Evolutionary conservation across 2,329 filamentous ascomycete species (phyloP).

Genomic region (Trematosphaeria pertusa): DNA sequence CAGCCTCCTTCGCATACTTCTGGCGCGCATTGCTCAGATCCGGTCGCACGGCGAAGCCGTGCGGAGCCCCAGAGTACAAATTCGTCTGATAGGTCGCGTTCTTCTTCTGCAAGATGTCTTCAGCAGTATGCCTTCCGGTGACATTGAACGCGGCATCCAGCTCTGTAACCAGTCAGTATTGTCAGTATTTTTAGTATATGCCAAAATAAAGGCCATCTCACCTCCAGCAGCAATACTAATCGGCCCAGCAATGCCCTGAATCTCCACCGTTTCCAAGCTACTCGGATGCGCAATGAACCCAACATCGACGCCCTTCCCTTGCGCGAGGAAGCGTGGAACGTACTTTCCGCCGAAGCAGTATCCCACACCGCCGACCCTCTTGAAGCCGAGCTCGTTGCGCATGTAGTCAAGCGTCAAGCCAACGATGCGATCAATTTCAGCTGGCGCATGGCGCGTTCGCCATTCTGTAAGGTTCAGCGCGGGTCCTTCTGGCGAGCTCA

Average conservation of each 20-base stretch:
- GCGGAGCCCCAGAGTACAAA: constrained; percentile 41
- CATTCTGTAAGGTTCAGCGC: constrained; percentile 49
- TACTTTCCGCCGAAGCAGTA: constrained; percentile 83
- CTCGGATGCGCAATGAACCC: constrained; percentile 76
- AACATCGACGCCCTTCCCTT: constrained; percentile 62
- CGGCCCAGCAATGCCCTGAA: constrained; percentile 69
- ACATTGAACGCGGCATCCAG: constrained; percentile 21
- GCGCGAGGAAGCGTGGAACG: constrained; percentile 66
- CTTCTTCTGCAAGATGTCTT: constrained; percentile 32
- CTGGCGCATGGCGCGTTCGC: constrained; percentile 53
- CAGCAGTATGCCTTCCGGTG: constrained; percentile 21
- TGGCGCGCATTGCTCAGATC: constrained; percentile 35
- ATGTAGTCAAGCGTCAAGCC: constrained; percentile 64
- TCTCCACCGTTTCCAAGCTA: constrained; percentile 70
- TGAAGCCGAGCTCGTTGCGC: constrained; percentile 57
- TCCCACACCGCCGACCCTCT: constrained; percentile 68
- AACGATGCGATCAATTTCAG: constrained; percentile 57
- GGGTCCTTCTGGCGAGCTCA: constrained; percentile 35
- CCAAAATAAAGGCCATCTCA: constrained; percentile 36
- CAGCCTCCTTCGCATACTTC: constrained; percentile 43
- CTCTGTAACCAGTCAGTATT: constrained; percentile 12
- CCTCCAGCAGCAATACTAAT: constrained; percentile 68
- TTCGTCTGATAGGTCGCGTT: constrained; percentile 41
- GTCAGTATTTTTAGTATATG: constrained; percentile 9
- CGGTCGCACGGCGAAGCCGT: constrained; percentile 43